Evolutionary conservation across 805 yeast genomes (phyloP), one percentile per base, ranked within the genome.

Genomic region (Isabelozyma rhagii): DNA sequence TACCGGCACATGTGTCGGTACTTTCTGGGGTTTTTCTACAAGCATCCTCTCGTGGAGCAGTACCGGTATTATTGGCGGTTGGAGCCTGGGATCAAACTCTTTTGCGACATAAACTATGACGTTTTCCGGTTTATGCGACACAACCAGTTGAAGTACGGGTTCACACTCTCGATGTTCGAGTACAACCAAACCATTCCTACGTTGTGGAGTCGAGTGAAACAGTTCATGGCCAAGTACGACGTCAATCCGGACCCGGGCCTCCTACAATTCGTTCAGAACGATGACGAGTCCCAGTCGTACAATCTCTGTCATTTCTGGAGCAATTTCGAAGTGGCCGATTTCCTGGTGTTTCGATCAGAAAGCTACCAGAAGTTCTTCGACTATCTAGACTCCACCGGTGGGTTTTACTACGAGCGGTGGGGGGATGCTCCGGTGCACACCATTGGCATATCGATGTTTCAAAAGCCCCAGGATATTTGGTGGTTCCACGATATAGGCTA

Each of bases 391-490:
- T 51, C 66, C 44, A 64, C 79, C 3, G 96, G 96, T 50, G 96
- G 96, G 0, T 88, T 88, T 64, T 88, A 81, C 64, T 87, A 87
- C 62, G 94, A 89, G 69, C 77, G 97, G 56, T 89, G 96, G 96
- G 97, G 97, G 17, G 97, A 89, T 68, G 96, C 96, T 0, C 96
- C 96, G 3, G 81, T 89, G n/a, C 96, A 89, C 68, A 81, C 96
- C 0, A 77, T 89, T 46, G 96, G 88, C 5, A 87, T 82, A 2
- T 69, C 90, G 1, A 68, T 85, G 44, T 75, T 87, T 59, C 65
- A 84, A 46, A 77, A 81, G 52, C 74, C 75, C 57, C 68, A 72
- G 29, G 79, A 86, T 58, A 63, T 89, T 14, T 89, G 85, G 64
- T 86, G 80, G 70, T 86, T 89, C 59, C 85, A 82, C 49, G 85